Evolutionary conservation across 345 rosid species (phyloP).

Genomic region (Carallia brachiata): DNA sequence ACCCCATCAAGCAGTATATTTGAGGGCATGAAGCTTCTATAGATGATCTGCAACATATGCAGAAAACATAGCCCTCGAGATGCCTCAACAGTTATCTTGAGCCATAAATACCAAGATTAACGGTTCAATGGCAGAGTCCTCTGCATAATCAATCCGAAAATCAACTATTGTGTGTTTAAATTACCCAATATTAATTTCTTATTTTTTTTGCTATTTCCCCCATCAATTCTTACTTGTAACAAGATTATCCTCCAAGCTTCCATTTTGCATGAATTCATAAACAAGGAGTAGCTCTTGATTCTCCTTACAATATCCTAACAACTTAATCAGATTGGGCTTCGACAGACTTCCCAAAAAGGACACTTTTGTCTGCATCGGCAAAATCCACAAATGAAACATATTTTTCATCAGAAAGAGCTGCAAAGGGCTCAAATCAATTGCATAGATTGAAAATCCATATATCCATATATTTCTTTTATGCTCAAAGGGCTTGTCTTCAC

Average conservation of each 20-base stretch:
- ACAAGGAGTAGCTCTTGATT: conserved; percentile 68
- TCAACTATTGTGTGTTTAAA: neutral
- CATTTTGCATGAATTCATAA: conserved; percentile 74
- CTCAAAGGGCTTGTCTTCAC: too few relatives aligned
- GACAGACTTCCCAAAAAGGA: conserved; percentile 72
- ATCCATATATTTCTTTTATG: too few relatives aligned
- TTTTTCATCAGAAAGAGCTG: neutral
- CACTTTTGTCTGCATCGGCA: conserved; percentile 61
- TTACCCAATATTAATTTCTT: neutral
- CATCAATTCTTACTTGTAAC: conserved; percentile 56
- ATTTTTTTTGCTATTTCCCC: neutral
- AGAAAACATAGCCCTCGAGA: conserved; percentile 73
- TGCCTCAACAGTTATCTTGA: conserved; percentile 71
- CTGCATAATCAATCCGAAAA: conserved; percentile 26
- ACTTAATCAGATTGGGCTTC: conserved; percentile 74
- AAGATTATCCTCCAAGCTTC: conserved; percentile 75
- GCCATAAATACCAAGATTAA: conserved; percentile 73
- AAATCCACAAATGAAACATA: neutral
- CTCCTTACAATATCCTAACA: conserved; percentile 80
- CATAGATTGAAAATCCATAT: too few relatives aligned
- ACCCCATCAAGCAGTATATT: conserved; percentile 79
- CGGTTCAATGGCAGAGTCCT: conserved; percentile 48
- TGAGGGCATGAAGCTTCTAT: conserved; percentile 75
- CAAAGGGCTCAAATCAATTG: too few relatives aligned
- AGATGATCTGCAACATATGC: conserved; percentile 71